A percentile compares a stretch with the other conserved stretches of the same genome.
Evolutionary conservation across 371 early-diverging fungal species (phyloP).

Genomic region (Aphelidium insulamus): DNA sequence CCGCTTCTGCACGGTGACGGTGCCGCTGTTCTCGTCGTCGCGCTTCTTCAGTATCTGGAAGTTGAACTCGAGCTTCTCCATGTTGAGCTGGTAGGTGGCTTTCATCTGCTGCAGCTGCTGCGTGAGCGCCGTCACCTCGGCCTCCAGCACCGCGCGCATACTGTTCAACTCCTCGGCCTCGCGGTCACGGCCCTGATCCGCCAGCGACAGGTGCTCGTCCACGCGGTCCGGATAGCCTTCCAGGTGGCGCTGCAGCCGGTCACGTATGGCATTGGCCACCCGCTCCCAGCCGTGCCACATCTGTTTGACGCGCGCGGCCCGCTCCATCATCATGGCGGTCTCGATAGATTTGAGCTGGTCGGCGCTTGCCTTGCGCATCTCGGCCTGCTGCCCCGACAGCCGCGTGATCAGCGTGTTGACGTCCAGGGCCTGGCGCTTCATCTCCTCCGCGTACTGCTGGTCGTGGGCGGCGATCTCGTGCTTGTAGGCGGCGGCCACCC

Average conservation of each 20-base stretch:
- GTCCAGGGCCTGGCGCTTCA: constrained; percentile 25
- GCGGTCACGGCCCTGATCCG: constrained; percentile 16
- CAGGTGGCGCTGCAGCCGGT: constrained; percentile 17
- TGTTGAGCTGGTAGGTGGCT: constrained; percentile 29
- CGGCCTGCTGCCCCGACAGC: too few relatives aligned
- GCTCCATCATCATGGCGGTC: constrained; percentile 19
- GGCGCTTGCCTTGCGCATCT: neutral
- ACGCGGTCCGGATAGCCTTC: constrained; percentile 18
- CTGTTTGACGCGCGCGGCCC: constrained; percentile 15
- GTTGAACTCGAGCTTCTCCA: constrained; percentile 32
- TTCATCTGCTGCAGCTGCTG: constrained; percentile 32
- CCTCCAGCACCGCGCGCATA: constrained; percentile 27
- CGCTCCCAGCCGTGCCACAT: constrained; percentile 14
- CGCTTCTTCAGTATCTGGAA: constrained; percentile 28
- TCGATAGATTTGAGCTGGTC: constrained; percentile 23
- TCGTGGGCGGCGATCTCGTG: constrained; percentile 21
- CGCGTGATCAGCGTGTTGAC: constrained; percentile 8
- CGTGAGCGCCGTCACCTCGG: constrained; percentile 27
- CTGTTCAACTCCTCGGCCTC: constrained; percentile 29
- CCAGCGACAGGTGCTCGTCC: constrained; percentile 17
- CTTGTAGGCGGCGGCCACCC: constrained; percentile 16
- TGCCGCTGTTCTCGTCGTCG: constrained; percentile 27
- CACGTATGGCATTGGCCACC: constrained; percentile 10
- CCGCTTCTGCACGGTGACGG: constrained; percentile 22
- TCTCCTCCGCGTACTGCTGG: constrained; percentile 25